Evolutionary conservation across 1,284 basidiomycete species (phyloP).

Genomic region (Rhodotorula sp.): DNA sequence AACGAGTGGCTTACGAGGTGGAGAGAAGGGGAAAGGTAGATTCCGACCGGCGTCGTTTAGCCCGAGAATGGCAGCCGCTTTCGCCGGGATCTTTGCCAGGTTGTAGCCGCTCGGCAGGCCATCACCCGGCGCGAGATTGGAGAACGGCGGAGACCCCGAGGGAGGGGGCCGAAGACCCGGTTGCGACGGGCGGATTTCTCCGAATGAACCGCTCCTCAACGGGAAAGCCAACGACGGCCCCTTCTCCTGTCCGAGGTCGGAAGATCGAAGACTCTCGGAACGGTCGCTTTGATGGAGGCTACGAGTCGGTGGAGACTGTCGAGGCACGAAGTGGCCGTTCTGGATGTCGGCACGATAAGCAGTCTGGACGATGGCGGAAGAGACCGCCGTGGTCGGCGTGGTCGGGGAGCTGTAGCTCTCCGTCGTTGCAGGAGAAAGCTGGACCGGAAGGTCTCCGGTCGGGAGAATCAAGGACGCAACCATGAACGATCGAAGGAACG

Average conservation of each 20-base stretch:
- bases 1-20: too few species aligned
- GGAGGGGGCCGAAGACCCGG: too few species aligned
- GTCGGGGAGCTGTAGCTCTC: not conserved
- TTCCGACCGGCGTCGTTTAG: conserved; percentile 7
- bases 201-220: too few species aligned
- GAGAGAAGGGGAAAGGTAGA: too few species aligned
- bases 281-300: too few species aligned
- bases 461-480: not conserved
- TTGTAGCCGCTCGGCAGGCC: not conserved
- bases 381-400: not conserved
- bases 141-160: conserved; percentile 10
- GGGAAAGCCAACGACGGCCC: too few species aligned
- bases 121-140: conserved; percentile 1
- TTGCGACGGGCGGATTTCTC: too few species aligned
- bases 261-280: too few species aligned
- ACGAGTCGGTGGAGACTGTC: too few species aligned
- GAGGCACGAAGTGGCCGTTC: not conserved
- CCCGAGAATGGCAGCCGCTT: conserved; percentile 28
- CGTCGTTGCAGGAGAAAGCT: not conserved
- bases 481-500: not conserved
- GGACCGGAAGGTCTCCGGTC: not conserved
- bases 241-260: too few species aligned
- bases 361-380: not conserved
- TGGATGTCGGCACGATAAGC: not conserved
- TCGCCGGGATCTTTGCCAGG: conserved; percentile 13